Evolutionary conservation across 2,329 filamentous ascomycete genomes (phyloP), one percentile per base, ranked within the genome.

Genomic region (Pyricularia sp.): DNA sequence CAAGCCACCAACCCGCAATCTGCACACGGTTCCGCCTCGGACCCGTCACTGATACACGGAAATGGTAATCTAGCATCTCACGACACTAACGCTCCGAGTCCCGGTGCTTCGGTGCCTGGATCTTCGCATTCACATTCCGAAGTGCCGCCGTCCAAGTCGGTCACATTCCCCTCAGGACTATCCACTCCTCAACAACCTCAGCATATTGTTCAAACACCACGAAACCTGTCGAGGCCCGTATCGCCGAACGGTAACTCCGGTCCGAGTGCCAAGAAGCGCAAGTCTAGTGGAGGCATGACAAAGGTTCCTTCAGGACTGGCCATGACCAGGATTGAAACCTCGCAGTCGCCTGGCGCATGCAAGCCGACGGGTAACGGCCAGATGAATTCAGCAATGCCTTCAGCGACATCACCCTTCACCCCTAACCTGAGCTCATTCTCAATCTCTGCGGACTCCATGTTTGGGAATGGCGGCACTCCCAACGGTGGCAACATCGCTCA

Each of bases 241-340:
- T 95, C 93, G 0, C 92, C 92, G 1, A 85, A 80, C 66, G 86
- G 84, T 17, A 84, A 88, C 68, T 80, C 84, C 36, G 90, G 88
- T 0, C 91, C 91, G 1, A 83, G 84, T 42, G 85, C 87, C 63
- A 97, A 96, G 82, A 93, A 93, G 80, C 86, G 93, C 71, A 97
- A 97, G 78, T 88, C 90, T 6, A 93, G 90, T 76, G 85, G 85
- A 59, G 86, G 87, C 20, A 68, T 68, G 58, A 79, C 82, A 42
- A 92, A 92, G 77, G 81, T 96, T 17, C 91, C 92, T 0, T 88
- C 86, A 23, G 89, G 87, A 20, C 79, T 97, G 73, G 86, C 90
- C 9, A 97, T 97, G 93, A 97, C 93, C 1, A 88, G 88, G 69
- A 82, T 95, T 50, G 91, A 95, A 73, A 89, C 87, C 1, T 81